A percentile compares a stretch with the other conserved stretches of the same genome.
phyloP scores from a whole-genome alignment of 1,284 basidiomycete species.

The Cryptococcus neoformans region DNA sequence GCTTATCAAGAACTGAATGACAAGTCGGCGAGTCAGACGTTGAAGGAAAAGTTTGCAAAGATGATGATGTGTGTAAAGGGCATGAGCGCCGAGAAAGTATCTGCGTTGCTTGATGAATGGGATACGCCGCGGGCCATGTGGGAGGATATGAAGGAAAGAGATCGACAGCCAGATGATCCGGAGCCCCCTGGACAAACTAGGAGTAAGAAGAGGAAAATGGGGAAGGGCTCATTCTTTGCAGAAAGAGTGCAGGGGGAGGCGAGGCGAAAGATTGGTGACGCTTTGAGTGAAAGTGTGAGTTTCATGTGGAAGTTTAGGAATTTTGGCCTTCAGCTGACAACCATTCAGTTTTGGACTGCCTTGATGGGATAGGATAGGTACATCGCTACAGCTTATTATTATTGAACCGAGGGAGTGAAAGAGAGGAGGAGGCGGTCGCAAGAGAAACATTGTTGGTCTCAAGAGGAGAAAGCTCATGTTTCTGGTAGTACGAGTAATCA shows the following conservation, averaged over 20 bases:
- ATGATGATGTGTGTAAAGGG: slow-evolving; percentile 56
- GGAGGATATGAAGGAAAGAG: slow-evolving; percentile 40
- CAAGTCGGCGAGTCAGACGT: slow-evolving; percentile 51
- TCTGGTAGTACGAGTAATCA: too few relatives aligned
- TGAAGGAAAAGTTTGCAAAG: slow-evolving; percentile 52
- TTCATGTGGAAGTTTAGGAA: neutral
- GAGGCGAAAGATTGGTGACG: slow-evolving; percentile 49
- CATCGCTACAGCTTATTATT: neutral
- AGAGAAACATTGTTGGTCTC: too few relatives aligned
- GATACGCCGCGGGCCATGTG: slow-evolving; percentile 51
- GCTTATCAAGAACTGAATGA: slow-evolving; percentile 54
- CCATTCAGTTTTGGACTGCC: neutral
- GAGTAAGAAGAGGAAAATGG: neutral
- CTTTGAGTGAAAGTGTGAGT: slow-evolving; percentile 50
- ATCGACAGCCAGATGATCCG: slow-evolving; percentile 12
- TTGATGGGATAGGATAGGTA: neutral
- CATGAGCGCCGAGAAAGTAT: slow-evolving; percentile 55
- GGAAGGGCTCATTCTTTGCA: neutral
- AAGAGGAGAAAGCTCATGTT: too few relatives aligned
- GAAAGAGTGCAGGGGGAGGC: slow-evolving; percentile 40
- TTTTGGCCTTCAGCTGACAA: neutral
- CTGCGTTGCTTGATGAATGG: slow-evolving; percentile 52
- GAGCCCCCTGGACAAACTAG: neutral
- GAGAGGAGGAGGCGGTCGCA: too few relatives aligned
- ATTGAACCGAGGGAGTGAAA: too few relatives aligned